Base-by-base conservation (phyloP, 2,329 filamentous ascomycete genomes). In the Claviceps monticola region DNA sequence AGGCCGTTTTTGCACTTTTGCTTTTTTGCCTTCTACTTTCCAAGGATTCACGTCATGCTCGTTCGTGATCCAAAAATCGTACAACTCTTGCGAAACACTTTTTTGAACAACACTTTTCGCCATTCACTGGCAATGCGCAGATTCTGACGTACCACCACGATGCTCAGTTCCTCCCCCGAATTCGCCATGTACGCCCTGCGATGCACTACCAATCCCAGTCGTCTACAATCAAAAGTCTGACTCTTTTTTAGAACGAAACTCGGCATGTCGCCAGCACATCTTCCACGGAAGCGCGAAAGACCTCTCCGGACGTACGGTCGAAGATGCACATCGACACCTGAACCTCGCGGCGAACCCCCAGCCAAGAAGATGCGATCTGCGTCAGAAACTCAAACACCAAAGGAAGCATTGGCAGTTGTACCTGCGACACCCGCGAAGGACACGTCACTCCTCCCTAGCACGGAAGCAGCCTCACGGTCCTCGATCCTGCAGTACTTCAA, bases 401-500 rank as follows among this genome's bases (percentile, higher is more conserved):
- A 13, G 1, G 6, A 17, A 14, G 23, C 19, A 21, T 11, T 3
- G 42, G 11, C 23, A 7, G 19, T 43, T 3, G 19, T 43, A 7
- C 13, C 9, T 34, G 29, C 23, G 42, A 14, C 21, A 8, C 44
- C 46, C 1, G 17, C 38, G 49, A 2, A 29, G 46, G 5, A 51
- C 42, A 2, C 44, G 21, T 13, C 45, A n/a, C 37, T 44, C 2
- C 16, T 43, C 14, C 44, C 48, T 17, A 44, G 43, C n/a, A 36
- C 26, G 9, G 49, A 29, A 34, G 52, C 37, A 14, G 38, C 4
- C 16, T 34, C 5, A 21, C 50, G 66, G 49, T 60, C 61, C 0
- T 70, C 69, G 0, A 72, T 73, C 5, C 55, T 72, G 47, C 66
- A 57, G 51, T 73, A 71, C 53, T 72, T 72, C 56, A 67, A 67